Conservation (phyloP, 2,329 filamentous ascomycete genomes). For the Pyrenophora graminea region DNA sequence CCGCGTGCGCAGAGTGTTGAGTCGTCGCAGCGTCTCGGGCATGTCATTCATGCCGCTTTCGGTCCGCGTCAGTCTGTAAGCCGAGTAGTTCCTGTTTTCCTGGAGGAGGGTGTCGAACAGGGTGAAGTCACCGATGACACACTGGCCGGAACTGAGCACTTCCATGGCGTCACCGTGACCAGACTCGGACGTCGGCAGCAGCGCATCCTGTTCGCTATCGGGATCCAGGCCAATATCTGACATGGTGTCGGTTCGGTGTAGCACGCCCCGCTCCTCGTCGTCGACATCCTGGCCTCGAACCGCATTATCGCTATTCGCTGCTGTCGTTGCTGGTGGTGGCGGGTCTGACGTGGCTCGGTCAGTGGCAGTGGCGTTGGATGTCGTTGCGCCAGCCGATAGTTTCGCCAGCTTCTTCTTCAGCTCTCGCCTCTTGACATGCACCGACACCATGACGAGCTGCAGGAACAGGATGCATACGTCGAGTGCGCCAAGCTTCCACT, state of each 20-base stretch:
- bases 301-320: slow-evolving; percentile 15
- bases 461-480: slow-evolving; percentile 60
- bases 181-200: slow-evolving; percentile 34
- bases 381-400: slow-evolving; percentile 25
- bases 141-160: slow-evolving; percentile 53
- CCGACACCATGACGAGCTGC: slow-evolving; percentile 62
- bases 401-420: slow-evolving; percentile 47
- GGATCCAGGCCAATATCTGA: slow-evolving; percentile 49
- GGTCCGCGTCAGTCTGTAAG: slow-evolving; percentile 35
- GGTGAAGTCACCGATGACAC: slow-evolving; percentile 51
- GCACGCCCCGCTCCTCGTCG: slow-evolving; percentile 62
- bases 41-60: slow-evolving; percentile 36
- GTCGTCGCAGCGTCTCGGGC: slow-evolving; percentile 38
- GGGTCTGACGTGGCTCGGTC: slow-evolving; percentile 10
- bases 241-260: slow-evolving; percentile 46
- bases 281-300: slow-evolving; percentile 59
- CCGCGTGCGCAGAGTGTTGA: slow-evolving; percentile 40
- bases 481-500: slow-evolving; percentile 56
- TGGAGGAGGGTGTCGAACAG: slow-evolving; percentile 49
- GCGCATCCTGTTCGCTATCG: slow-evolving; percentile 39
- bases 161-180: slow-evolving; percentile 46
- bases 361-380: slow-evolving; percentile 5
- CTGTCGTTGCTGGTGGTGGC: slow-evolving; percentile 9
- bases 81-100: slow-evolving; percentile 47
- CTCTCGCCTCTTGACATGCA: slow-evolving; percentile 57